Evolutionary conservation across 2,329 filamentous ascomycete species (phyloP), one percentile per base, ranked within the genome.

Genomic region (Ceratocystiopsis sp.): DNA sequence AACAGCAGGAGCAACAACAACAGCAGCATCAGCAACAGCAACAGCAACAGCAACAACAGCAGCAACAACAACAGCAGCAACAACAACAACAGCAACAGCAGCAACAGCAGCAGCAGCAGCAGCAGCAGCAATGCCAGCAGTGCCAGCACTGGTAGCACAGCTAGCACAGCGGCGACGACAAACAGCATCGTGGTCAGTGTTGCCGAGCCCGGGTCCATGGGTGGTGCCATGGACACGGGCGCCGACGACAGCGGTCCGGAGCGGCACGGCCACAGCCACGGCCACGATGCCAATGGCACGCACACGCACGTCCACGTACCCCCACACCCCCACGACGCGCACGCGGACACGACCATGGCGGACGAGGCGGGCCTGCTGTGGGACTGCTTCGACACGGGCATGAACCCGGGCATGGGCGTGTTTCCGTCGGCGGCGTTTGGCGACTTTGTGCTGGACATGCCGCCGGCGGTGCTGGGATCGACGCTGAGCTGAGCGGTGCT

Each of bases 391-490:
- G 40, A 39, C 14, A n/a, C 15, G 12, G 41, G 25, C 15, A 41
- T 43, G 12, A 21, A 18, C 8, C 37, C 35, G 18, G 35, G 41
- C 29, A 37, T 45, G n/a, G 35, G 41, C 29, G 37, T 45, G 25
- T 45, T 45, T 16, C 36, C 37, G 16, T 39, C 40, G 3, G 21
- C 33, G 5, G 40, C 16, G 7, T 29, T 42, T 10, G 40, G 18
- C 34, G 36, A 33, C 25, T 13, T 39, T n/a, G 40, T 42, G 9
- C 37, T 45, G 19, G 40, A 40, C 19, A 38, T 45, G 13, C 43
- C 43, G 17, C 40, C 40, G 32, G n/a, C 38, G 13, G 35, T 41
- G 18, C 29, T 39, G 3, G 40, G 33, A 15, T 34, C 34, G 36
- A 33, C 29, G 5, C 13, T 42, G 12, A 35, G 33, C 7, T 35